Base-by-base conservation (phyloP, 2,329 filamentous ascomycete species). In the Harringtonia aguacate region DNA sequence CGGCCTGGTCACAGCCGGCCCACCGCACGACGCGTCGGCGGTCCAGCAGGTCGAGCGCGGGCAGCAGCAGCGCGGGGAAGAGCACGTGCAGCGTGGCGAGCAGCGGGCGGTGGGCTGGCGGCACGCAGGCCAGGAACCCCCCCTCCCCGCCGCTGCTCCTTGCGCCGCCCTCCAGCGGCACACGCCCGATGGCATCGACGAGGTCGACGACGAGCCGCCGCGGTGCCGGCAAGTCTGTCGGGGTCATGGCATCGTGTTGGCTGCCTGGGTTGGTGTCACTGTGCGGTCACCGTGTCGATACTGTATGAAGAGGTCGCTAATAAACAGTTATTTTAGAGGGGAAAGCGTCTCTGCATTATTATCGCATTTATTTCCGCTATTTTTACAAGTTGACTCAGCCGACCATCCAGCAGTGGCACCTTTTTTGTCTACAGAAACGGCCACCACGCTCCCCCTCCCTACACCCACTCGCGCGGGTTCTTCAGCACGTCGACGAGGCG, bases 31-130 rank as follows among this genome's bases (percentile, higher is more conserved):
- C 77, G 1, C 92, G 73, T 3, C 73, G 66, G 22, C 86, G 76
- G 60, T 98, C 92, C 1, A 98, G 71, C 0, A 97, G 71, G 60
- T 97, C 89, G 3, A 98, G 71, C 0, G 90, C 87, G 3, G 87
- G 85, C 1, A 95, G 78, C 2, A 95, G 66, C 43, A 87, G 75
- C 50, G 78, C 77, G 0, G 88, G 88, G 56, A 94, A 94, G 14
- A 95, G 66, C 29, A 87, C 84, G 63, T 95, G 89, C 0, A 95
- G 73, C 0, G 86, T 87, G 1, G 87, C 67, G n/a, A 95, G 67
- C 15, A 84, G 64, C 39, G 75, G 69, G 1, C 70, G 65, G 46
- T 67, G 60, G n/a, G 62, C 51, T 1, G 58, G 52, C 4, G 63
- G 56, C 33, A 70, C 51, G 42, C 54, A 57, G 30, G 52, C 53